Base-by-base conservation (phyloP, 768 basidiomycete genomes). In the Mycena metata region DNA sequence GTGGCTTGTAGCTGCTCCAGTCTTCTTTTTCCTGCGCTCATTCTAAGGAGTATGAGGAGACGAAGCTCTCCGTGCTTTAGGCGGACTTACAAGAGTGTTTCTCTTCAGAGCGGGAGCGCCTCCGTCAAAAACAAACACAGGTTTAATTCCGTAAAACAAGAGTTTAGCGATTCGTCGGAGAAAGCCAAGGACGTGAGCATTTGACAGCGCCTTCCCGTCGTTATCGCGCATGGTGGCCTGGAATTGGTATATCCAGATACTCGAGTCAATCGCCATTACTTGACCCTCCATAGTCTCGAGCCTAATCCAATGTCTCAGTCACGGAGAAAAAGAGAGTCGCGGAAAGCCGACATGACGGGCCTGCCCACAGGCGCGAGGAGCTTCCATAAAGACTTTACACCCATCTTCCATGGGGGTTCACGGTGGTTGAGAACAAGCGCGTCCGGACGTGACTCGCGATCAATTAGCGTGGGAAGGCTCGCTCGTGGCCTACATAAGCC, bases 171-270 rank as follows among this genome's bases (percentile, higher is more conserved):
- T 98, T 2, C 98, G 88, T 35, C 97, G 87, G 49, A 95, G 81
- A 79, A 94, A 94, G 63, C 97, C 96, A 49, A 99, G 82, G 17
- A 99, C 90, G 80, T 98, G 98, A 1, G 97, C 96, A 75, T 98
- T 98, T 59, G 92, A 88, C 49, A 99, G 82, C 15, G 88, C 94
- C 24, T 91, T 89, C 30, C 98, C 98, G 66, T 98, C 96, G 76
- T 96, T 98, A 80, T 97, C 96, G 24, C 98, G 90, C 96, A 99
- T 98, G 11, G 98, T 98, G 23, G 97, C 96, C 81, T 99, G 97
- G 76, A 99, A 99, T 79, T 99, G 98, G 79, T 99, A 99, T 60
- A 99, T 90, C 98, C 98, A 99, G 70, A 99, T 99, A 72, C 96
- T 98, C 5, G 96, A 98, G 80, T 99, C 98, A 63, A 99, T 99